phyloP scores from a whole-genome alignment of 306 rosid species.

The Vigna reflexopilosa region DNA sequence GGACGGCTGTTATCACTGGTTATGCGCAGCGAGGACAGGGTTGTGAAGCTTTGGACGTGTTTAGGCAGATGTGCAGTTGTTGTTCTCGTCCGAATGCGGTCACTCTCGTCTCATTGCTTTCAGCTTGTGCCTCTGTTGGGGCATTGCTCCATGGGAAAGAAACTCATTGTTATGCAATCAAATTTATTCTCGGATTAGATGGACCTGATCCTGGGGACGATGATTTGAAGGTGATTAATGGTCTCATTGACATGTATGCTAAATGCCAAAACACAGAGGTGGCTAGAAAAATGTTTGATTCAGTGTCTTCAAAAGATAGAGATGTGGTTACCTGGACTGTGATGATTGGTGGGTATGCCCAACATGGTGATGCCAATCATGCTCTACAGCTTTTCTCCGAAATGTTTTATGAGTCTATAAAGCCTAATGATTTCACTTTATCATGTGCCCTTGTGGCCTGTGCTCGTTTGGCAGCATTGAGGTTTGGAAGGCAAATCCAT shows the following conservation, averaged over 20 bases:
- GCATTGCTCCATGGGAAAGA: slow-evolving; percentile 77
- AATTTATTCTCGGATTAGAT: slow-evolving; percentile 54
- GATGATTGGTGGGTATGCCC: slow-evolving; percentile 94
- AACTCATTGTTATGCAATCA: slow-evolving; percentile 75
- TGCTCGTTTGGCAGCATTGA: slow-evolving; percentile 78
- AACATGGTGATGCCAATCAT: slow-evolving; percentile 83
- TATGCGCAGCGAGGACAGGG: slow-evolving; percentile 80
- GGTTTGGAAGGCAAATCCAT: slow-evolving; percentile 75
- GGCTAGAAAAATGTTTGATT: slow-evolving; percentile 69
- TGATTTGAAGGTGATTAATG: slow-evolving; percentile 76
- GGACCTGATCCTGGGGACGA: slow-evolving; percentile 57
- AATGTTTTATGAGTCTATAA: slow-evolving; percentile 61
- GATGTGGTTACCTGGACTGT: slow-evolving; percentile 90
- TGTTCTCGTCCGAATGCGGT: slow-evolving; percentile 69
- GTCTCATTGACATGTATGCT: slow-evolving; percentile 89
- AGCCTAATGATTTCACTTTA: slow-evolving; percentile 84
- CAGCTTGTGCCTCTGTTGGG: slow-evolving; percentile 81
- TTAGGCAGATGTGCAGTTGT: slow-evolving; percentile 68
- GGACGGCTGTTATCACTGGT: slow-evolving; percentile 88
- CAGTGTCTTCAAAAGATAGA: slow-evolving; percentile 51
- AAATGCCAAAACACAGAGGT: slow-evolving; percentile 64
- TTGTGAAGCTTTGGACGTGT: slow-evolving; percentile 70
- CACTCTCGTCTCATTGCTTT: slow-evolving; percentile 82
- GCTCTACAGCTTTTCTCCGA: slow-evolving; percentile 73
- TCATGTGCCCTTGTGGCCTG: slow-evolving; percentile 90